Percentiles rank a stretch among this genome's conserved stretches.
Evolutionary conservation across 768 basidiomycete genomes (phyloP).

Genomic region (Clitopilus hobsonii): DNA sequence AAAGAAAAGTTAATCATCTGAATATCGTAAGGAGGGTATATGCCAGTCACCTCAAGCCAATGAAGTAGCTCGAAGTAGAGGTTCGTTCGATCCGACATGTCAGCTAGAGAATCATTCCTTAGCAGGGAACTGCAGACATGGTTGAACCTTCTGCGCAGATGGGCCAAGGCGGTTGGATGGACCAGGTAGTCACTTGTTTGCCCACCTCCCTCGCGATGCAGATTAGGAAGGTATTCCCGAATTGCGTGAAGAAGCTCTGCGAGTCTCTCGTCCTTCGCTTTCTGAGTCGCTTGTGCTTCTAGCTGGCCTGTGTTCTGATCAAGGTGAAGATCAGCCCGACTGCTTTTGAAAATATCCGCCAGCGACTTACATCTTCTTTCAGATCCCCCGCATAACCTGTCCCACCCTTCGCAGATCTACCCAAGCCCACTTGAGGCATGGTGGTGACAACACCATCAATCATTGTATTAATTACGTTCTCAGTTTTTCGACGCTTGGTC

Average conservation of each 20-base stretch:
- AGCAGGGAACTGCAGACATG: conserved; percentile 81
- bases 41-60: conserved; percentile 92
- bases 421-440: conserved; percentile 35
- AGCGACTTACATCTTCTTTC: conserved; percentile 81
- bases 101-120: conserved; percentile 87
- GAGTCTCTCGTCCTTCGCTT: conserved; percentile 68
- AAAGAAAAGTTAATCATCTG: conserved; percentile 1
- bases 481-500: conserved; percentile 43
- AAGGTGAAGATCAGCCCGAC: not conserved
- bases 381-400: conserved; percentile 83
- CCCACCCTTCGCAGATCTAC: conserved; percentile 57
- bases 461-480: conserved; percentile 15
- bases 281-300: conserved; percentile 73
- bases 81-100: conserved; percentile 85
- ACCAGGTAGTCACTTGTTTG: conserved; percentile 86
- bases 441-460: conserved; percentile 32
- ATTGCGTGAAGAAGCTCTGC: conserved; percentile 64
- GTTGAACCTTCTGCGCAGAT: conserved; percentile 88
- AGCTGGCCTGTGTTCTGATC: conserved; percentile 72
- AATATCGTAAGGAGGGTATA: conserved; percentile 2
- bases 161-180: conserved; percentile 89
- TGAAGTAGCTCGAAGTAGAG: conserved; percentile 88
- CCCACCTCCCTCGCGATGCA: conserved; percentile 71
- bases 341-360: not conserved
- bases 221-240: conserved; percentile 79